Base-by-base conservation (phyloP, 768 basidiomycete genomes). In the Mycena latifolia region DNA sequence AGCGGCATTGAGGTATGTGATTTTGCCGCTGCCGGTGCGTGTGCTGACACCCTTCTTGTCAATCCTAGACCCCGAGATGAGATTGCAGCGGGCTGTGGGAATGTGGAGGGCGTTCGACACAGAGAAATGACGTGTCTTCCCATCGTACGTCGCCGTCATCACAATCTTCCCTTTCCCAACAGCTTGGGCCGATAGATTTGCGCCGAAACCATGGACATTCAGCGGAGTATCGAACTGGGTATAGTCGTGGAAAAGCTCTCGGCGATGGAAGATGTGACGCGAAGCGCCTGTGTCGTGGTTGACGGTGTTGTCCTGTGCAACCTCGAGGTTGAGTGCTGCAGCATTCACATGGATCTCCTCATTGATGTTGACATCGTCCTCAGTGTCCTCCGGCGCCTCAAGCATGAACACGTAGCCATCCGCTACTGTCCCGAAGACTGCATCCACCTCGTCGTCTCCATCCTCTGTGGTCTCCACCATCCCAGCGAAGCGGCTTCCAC, bases 251-350 rank as follows among this genome's bases (percentile, higher is more conserved):
- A 73, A 73, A 1, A 14, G 8, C 5, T n/a, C 6, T 11, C 11
- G 31, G 5, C 31, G 5, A 6, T 33, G 11, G 31, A 33, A 33
- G 29, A 71, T 59, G 51, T 71, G 68, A 1, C 60, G 53, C n/a
- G 63, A 45, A 0, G 72, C 72, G 0, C 72, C 71, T 0, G 67
- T 66, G 29, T 72, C 72, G 25, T 61, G 55, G 37, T 61, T n/a
- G 1, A 66, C 41, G 2, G 48, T 24, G 56, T 61, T 35, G 59
- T 55, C 48, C 22, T 66, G 67, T 33, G 31, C 11, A 33, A 33
- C 31, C 31, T 33, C 31, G 11, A 33, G 31, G 31, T 33, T 33
- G 31, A 33, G 31, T 11, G 31, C 33, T 7, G 5, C 61, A 47
- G 14, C 53, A 62, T 54, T 52, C 54, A 62, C 20, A 22, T 52